phyloP scores from a whole-genome alignment of 148 eudicot species.

The Amaranthus cruentus region DNA sequence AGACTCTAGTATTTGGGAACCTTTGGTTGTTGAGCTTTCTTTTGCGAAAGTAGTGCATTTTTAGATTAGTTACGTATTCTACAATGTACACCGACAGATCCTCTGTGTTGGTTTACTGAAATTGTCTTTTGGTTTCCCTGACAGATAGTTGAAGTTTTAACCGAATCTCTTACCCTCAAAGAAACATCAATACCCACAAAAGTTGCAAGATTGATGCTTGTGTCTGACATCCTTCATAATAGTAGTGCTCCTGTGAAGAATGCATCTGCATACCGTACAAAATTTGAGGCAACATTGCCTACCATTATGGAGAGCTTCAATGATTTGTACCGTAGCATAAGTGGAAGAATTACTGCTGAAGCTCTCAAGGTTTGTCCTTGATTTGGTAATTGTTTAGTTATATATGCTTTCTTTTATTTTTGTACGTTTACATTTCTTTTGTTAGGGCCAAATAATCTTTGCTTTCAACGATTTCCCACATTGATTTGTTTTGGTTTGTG shows the following conservation, averaged over 20 bases:
- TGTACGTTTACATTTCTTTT: not conserved
- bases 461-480: too few relatives aligned
- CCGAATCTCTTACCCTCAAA: constrained; percentile 90
- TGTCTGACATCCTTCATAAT: constrained; percentile 93
- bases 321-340: constrained; percentile 80
- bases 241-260: constrained; percentile 98
- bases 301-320: constrained; percentile 94
- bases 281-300: constrained; percentile 82
- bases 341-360: constrained; percentile 95
- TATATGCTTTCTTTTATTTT: not conserved
- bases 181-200: constrained; percentile 99
- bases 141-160: constrained; percentile 95
- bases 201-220: constrained; percentile 98
- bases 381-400: constrained; percentile 6
- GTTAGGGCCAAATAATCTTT: not conserved
- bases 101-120: not conserved
- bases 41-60: not conserved
- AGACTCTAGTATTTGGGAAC: not conserved
- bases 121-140: constrained; percentile 9
- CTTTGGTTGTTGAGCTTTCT: not conserved
- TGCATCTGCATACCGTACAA: constrained; percentile 99
- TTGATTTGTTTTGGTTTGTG: too few relatives aligned
- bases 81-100: not conserved
- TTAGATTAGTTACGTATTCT: not conserved
- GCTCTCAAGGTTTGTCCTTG: constrained; percentile 71